Evolutionary conservation across 1,284 basidiomycete species (phyloP).

Genomic region (Leccinum subrobustum): DNA sequence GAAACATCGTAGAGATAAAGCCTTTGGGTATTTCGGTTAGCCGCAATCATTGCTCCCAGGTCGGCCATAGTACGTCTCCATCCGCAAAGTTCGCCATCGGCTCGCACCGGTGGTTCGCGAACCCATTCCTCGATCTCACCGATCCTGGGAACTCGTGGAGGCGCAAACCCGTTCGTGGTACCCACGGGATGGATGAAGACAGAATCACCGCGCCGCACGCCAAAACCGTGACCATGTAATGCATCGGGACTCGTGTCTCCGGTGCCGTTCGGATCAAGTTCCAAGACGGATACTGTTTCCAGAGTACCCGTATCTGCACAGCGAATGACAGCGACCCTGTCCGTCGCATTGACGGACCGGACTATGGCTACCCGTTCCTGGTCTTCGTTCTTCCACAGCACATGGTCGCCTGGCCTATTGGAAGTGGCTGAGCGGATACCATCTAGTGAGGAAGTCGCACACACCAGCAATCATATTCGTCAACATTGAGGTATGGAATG

Average conservation of each 20-base stretch:
- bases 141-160: constrained; percentile 70
- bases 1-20: constrained; percentile 45
- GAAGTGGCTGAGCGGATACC: constrained; percentile 8
- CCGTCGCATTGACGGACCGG: constrained; percentile 71
- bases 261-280: constrained; percentile 82
- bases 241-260: constrained; percentile 47
- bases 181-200: constrained; percentile 76
- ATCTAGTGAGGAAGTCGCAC: constrained; percentile 25
- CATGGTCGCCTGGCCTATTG: constrained; percentile 85
- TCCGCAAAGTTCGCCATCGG: constrained; percentile 53
- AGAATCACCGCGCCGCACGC: constrained; percentile 79
- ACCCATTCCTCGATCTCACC: constrained; percentile 81
- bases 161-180: constrained; percentile 63
- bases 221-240: constrained; percentile 46
- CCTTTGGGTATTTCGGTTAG: constrained; percentile 40
- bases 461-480: constrained; percentile 85
- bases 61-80: constrained; percentile 71
- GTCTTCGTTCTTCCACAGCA: constrained; percentile 82
- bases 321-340: constrained; percentile 68
- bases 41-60: constrained; percentile 59
- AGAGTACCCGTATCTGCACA: constrained; percentile 51
- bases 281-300: constrained; percentile 80
- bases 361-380: constrained; percentile 70
- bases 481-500: constrained; percentile 80
- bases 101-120: constrained; percentile 52